Conservation (phyloP, 352 stramenopile species). For the Pythium oligandrum region DNA sequence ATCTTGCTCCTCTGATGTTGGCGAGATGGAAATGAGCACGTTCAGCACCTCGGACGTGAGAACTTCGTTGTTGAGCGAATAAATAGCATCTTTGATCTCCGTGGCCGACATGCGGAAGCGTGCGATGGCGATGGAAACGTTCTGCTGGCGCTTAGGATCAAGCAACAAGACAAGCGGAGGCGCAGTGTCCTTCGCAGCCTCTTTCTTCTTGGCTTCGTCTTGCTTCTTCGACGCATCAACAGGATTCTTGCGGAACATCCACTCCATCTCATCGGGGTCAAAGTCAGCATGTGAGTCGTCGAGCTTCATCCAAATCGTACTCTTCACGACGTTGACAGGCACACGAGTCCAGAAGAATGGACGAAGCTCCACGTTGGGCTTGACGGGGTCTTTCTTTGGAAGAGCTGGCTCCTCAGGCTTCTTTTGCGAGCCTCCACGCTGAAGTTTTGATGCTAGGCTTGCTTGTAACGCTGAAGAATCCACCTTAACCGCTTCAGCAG, state of each 20-base stretch:
- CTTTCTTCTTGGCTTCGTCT: constrained; percentile 76
- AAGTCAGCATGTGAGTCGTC: constrained; percentile 62
- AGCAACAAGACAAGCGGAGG: constrained; percentile 86
- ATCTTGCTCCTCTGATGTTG: constrained; percentile 87
- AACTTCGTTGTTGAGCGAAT: constrained; percentile 64
- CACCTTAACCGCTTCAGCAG: constrained; percentile 62
- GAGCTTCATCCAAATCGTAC: constrained; percentile 84
- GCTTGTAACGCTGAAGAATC: constrained; percentile 57
- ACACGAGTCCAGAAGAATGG: constrained; percentile 88
- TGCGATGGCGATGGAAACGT: constrained; percentile 97
- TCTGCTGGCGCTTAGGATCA: constrained; percentile 96
- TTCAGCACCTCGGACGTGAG: constrained; percentile 83
- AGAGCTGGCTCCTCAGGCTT: constrained; percentile 63
- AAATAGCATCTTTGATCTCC: constrained; percentile 85
- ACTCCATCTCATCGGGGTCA: constrained; percentile 83
- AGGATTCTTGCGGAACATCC: constrained; percentile 86
- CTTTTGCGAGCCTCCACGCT: constrained; percentile 30
- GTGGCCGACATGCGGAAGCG: constrained; percentile 91
- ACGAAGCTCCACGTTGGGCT: constrained; percentile 84
- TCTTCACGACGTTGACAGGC: constrained; percentile 82
- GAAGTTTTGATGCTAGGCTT: constrained; percentile 50
- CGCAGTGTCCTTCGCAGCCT: constrained; percentile 36
- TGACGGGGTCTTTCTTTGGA: constrained; percentile 84
- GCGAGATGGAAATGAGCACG: constrained; percentile 85
- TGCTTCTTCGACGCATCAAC: constrained; percentile 55